phyloP scores from a whole-genome alignment of 306 rosid species.

The Arachis hypogaea region DNA sequence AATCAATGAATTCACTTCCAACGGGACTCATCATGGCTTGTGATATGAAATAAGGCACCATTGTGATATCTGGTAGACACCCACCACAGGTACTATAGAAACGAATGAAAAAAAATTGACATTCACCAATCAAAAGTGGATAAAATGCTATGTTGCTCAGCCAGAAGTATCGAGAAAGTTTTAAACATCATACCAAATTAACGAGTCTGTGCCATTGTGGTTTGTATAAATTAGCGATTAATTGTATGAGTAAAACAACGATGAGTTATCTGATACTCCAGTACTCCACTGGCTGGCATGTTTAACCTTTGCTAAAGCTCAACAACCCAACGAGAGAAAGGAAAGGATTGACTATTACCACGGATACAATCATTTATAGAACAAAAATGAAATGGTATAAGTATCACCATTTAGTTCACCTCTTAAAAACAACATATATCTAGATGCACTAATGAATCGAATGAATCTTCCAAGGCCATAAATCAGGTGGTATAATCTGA shows the following conservation, averaged over 20 bases:
- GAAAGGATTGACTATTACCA: slow-evolving; percentile 30
- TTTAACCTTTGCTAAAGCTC: neutral
- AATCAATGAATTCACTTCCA: too few species aligned
- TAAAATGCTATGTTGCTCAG: too few species aligned
- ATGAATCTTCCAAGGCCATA: slow-evolving; percentile 41
- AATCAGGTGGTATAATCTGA: slow-evolving; percentile 42
- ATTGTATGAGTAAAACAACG: neutral
- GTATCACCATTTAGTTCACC: slow-evolving; percentile 45
- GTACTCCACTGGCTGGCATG: neutral
- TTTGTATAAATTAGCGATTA: neutral
- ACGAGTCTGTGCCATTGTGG: neutral
- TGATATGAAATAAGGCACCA: too few species aligned
- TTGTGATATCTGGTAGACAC: too few species aligned
- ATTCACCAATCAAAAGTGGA: too few species aligned
- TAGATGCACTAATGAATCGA: slow-evolving; percentile 43
- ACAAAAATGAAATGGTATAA: slow-evolving; percentile 45
- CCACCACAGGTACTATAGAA: too few species aligned
- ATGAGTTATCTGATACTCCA: neutral
- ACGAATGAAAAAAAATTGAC: too few species aligned
- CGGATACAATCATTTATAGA: slow-evolving; percentile 18
- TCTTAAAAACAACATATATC: slow-evolving; percentile 33
- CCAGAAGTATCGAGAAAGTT: too few species aligned
- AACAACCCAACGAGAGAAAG: slow-evolving; percentile 17
- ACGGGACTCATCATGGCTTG: too few species aligned
- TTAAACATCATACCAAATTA: too few species aligned